Conservation (phyloP, 1,284 basidiomycete genomes). For the Rhodotorula sp. region DNA sequence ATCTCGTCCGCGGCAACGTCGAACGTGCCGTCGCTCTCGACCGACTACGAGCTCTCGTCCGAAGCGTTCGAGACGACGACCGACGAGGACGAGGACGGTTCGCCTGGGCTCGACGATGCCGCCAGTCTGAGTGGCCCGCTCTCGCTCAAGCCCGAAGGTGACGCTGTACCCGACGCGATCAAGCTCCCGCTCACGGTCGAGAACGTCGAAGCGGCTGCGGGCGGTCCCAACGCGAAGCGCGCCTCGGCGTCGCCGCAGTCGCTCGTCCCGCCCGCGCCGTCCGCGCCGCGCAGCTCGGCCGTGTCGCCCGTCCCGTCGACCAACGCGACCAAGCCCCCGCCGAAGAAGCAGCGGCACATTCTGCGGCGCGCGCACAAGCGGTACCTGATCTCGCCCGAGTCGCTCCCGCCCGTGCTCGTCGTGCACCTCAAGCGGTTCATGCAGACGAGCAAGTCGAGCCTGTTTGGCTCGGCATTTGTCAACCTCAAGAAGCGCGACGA, state of each 20-base stretch:
- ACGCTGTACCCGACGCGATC: not conserved
- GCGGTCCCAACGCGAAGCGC: slow-evolving; percentile 1
- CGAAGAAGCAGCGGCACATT: slow-evolving; percentile 55
- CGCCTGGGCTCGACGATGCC: slow-evolving; percentile 12
- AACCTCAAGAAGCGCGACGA: slow-evolving; percentile 82
- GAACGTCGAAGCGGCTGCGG: not conserved
- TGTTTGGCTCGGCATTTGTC: slow-evolving; percentile 58
- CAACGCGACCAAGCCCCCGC: slow-evolving; percentile 17
- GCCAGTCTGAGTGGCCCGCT: slow-evolving; percentile 20
- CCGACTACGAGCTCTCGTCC: slow-evolving; percentile 21
- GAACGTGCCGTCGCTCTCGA: slow-evolving; percentile 6
- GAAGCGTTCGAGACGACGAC: slow-evolving; percentile 28
- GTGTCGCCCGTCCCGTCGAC: not conserved
- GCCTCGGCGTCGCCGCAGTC: too few species aligned
- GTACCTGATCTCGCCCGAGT: slow-evolving; percentile 78
- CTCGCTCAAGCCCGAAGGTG: not conserved
- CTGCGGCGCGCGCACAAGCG: slow-evolving; percentile 85
- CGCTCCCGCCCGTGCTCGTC: slow-evolving; percentile 75
- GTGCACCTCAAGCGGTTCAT: slow-evolving; percentile 94
- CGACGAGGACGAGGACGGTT: slow-evolving; percentile 22
- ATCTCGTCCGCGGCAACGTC: slow-evolving; percentile 27
- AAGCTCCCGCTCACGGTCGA: not conserved
- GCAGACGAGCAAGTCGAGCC: slow-evolving; percentile 60
- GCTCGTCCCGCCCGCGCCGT: not conserved
- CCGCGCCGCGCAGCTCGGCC: not conserved